Percentiles rank a stretch among this genome's conserved stretches.
These are phyloP conservation scores for Trypanosoma avium DNA, from an alignment of 208 protist genomes.

Conservation along the genomic window DNA sequence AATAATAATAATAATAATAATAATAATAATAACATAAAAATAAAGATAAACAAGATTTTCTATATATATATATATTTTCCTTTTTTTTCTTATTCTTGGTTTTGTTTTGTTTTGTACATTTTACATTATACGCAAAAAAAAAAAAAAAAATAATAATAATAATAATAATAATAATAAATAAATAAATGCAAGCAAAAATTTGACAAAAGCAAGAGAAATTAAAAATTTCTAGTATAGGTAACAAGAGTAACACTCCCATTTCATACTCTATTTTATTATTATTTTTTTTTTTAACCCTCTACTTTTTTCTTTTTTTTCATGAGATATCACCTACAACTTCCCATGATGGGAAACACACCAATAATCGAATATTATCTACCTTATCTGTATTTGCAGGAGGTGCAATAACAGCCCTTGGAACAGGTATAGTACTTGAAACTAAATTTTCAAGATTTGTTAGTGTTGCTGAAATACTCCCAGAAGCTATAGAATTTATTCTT, in stretches of 20 bases:
- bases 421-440: conserved; percentile 12
- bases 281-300: not conserved
- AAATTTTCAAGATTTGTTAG: conserved; percentile 25
- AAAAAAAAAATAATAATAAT: not conserved
- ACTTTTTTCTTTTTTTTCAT: not conserved
- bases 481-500: not conserved
- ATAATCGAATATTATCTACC: conserved; percentile 25
- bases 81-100: not conserved
- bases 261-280: not conserved
- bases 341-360: conserved; percentile 22
- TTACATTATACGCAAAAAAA: not conserved
- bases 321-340: not conserved
- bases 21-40: not conserved
- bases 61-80: not conserved
- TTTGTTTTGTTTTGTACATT: not conserved
- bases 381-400: conserved; percentile 27
- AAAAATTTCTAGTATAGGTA: too few relatives aligned
- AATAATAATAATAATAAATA: not conserved
- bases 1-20: not conserved
- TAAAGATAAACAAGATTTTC: not conserved
- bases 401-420: conserved; percentile 6
- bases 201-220: not conserved
- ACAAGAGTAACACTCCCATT: too few relatives aligned
- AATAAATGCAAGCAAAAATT: not conserved
- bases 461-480: not conserved